Conservation (phyloP, 1,139 yeast genomes). For the Nematodospora anomalae region DNA sequence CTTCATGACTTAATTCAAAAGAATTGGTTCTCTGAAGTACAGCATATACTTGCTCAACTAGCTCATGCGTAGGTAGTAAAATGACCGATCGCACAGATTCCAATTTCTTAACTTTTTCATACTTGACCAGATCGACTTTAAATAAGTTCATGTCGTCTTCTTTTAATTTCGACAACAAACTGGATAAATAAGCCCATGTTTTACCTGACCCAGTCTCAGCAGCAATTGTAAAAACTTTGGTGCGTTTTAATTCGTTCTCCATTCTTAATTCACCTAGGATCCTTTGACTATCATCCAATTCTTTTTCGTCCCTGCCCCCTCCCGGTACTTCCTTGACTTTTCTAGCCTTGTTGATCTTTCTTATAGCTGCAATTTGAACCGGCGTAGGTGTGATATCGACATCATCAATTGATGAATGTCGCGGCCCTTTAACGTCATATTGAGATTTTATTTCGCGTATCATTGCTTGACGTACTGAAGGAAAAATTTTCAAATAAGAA, state of each 20-base stretch:
- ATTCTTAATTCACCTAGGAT: conserved; percentile 30
- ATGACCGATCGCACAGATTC: conserved; percentile 67
- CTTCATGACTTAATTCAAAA: conserved; percentile 22
- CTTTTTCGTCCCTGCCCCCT: conserved; percentile 20
- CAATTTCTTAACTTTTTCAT: conserved; percentile 27
- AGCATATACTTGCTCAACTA: conserved; percentile 74
- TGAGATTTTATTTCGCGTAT: conserved; percentile 55
- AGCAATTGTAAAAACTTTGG: conserved; percentile 75
- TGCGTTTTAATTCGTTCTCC: conserved; percentile 35
- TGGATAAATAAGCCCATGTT: conserved; percentile 86
- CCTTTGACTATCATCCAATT: conserved; percentile 19
- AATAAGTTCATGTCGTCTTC: conserved; percentile 47
- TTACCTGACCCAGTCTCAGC: conserved; percentile 98
- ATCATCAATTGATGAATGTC: conserved; percentile 30
- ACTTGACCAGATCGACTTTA: conserved; percentile 26
- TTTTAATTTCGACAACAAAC: conserved; percentile 66
- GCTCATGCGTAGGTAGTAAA: conserved; percentile 84
- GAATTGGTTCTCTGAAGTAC: conserved; percentile 47
- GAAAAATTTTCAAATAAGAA: conserved; percentile 63
- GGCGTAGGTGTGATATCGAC: conserved; percentile 41
- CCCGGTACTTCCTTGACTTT: conserved; percentile 16
- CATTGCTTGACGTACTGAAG: conserved; percentile 65
- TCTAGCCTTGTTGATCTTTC: conserved; percentile 43
- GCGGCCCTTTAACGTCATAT: conserved; percentile 42
- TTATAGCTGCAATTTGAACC: conserved; percentile 46